phyloP scores from a whole-genome alignment of 2,329 filamentous ascomycete species.

The Calonectria pauciramosa region DNA sequence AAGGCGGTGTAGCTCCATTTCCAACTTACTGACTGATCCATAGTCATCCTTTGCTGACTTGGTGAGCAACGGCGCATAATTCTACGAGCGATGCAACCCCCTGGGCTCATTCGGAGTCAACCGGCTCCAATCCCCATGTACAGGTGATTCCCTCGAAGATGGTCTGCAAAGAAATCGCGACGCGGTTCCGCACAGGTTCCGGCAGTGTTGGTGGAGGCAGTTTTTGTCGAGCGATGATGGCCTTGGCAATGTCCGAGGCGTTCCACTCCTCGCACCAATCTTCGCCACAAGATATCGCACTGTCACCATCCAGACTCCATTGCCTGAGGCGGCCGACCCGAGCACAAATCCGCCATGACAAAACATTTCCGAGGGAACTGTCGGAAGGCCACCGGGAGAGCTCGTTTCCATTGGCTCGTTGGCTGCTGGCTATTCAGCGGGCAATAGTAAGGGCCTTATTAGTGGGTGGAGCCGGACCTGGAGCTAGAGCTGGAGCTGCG shows the following conservation, averaged over 20 bases:
- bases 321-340: constrained; percentile 4
- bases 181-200: not conserved
- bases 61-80: not conserved
- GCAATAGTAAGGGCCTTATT: constrained; percentile 19
- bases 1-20: not conserved
- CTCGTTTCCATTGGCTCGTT: constrained; percentile 19
- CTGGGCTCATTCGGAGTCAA: not conserved
- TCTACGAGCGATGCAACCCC: not conserved
- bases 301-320: not conserved
- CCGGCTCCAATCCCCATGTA: not conserved
- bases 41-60: not conserved
- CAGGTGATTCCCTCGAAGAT: not conserved
- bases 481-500: constrained; percentile 8
- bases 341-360: not conserved
- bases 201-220: not conserved
- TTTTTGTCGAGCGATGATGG: constrained; percentile 7
- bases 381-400: constrained; percentile 9
- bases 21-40: not conserved
- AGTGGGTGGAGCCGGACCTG: constrained; percentile 37
- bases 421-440: constrained; percentile 8
- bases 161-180: not conserved
- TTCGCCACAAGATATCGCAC: not conserved
- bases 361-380: constrained; percentile 7
- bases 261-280: not conserved
- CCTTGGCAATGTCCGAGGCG: constrained; percentile 4